Conservation (phyloP, 2,329 filamentous ascomycete genomes). For the Neurospora sp. region DNA sequence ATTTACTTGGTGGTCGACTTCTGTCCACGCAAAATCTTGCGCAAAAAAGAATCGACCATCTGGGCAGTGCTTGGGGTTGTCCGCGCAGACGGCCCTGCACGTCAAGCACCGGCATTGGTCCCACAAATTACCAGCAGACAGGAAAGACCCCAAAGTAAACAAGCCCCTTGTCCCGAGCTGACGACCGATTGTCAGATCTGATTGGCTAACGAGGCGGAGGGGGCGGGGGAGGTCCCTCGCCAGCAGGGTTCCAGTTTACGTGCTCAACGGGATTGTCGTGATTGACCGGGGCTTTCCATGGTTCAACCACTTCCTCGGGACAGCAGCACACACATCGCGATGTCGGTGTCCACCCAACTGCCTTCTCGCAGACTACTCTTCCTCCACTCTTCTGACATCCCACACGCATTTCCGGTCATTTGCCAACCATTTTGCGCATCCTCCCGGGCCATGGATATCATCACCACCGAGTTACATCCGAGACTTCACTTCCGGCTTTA, state of each 20-base stretch:
- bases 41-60: not conserved
- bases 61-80: not conserved
- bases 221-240: conserved; percentile 6
- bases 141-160: not conserved
- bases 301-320: conserved; percentile 17
- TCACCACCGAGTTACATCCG: not conserved
- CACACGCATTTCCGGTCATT: not conserved
- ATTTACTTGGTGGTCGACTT: not conserved
- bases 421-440: not conserved
- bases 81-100: not conserved
- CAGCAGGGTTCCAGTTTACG: conserved; percentile 12
- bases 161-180: conserved; percentile 4
- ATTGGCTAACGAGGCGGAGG: conserved; percentile 2
- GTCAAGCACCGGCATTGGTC: not conserved
- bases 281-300: conserved; percentile 16
- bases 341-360: not conserved
- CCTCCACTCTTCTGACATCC: not conserved
- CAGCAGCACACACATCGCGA: conserved; percentile 1
- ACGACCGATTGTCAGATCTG: conserved; percentile 3
- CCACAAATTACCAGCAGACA: not conserved
- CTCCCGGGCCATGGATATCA: not conserved
- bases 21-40: not conserved
- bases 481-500: not conserved
- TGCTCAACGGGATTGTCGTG: conserved; percentile 13
- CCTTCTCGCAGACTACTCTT: not conserved